Percentiles rank a stretch among this genome's conserved stretches.
These are phyloP conservation scores for Tulasnella sp. DNA, from an alignment of 768 basidiomycete species.

Conservation along the genomic window DNA sequence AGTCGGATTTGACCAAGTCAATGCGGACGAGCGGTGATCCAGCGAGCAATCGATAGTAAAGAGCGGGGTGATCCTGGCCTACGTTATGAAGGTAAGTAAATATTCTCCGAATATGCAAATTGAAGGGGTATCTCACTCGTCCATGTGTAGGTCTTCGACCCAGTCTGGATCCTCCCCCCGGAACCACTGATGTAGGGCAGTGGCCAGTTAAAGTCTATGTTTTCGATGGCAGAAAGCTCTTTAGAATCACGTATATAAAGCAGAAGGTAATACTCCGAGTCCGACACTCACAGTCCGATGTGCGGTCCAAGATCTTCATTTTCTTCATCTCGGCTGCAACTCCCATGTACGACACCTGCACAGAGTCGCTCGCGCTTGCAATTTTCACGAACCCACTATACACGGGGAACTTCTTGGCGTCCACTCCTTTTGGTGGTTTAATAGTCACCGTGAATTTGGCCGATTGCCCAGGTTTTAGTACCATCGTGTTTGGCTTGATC, in stretches of 20 bases:
- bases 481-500: slow-evolving; percentile 51
- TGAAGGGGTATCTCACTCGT: neutral
- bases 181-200: too few relatives aligned
- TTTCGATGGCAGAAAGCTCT: too few relatives aligned
- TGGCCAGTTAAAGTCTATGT: neutral
- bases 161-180: neutral
- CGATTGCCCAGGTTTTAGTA: slow-evolving; percentile 51
- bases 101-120: neutral
- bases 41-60: slow-evolving; percentile 14
- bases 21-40: slow-evolving; percentile 13
- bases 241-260: too few relatives aligned
- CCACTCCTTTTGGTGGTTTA: slow-evolving; percentile 51
- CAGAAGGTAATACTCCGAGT: too few relatives aligned
- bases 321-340: slow-evolving; percentile 50
- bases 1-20: slow-evolving; percentile 26
- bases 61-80: neutral
- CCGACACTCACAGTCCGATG: slow-evolving; percentile 27
- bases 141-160: neutral
- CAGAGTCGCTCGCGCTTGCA: slow-evolving; percentile 39
- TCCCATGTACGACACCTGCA: slow-evolving; percentile 51
- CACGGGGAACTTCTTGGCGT: slow-evolving; percentile 54
- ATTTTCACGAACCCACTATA: slow-evolving; percentile 62
- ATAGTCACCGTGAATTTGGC: slow-evolving; percentile 57
- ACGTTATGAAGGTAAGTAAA: neutral
- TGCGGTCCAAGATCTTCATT: slow-evolving; percentile 57